Conservation (phyloP, 768 basidiomycete species). For the Boletus tomentosulus region DNA sequence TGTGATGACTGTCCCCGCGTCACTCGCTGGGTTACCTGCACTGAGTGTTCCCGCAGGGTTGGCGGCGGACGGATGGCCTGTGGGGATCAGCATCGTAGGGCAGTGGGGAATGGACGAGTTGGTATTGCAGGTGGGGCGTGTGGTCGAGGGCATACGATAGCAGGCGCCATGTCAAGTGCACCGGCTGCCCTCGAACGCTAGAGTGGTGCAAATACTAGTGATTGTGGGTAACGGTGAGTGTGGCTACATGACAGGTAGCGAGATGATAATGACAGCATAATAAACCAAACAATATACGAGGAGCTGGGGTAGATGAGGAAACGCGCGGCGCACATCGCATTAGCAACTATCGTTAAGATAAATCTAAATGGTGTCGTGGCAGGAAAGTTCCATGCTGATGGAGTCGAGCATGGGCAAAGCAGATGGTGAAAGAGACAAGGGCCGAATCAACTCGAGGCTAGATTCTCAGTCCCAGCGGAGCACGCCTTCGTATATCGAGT, state of each 20-base stretch:
- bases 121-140: slow-evolving; percentile 51
- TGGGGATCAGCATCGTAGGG: slow-evolving; percentile 79
- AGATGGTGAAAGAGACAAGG: not conserved
- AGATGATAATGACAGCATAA: slow-evolving; percentile 13
- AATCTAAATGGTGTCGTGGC: slow-evolving; percentile 11
- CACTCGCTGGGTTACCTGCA: slow-evolving; percentile 83
- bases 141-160: slow-evolving; percentile 33
- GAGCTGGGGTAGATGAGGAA: slow-evolving; percentile 4
- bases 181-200: not conserved
- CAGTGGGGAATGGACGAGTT: slow-evolving; percentile 80
- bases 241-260: slow-evolving; percentile 20
- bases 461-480: slow-evolving; percentile 49
- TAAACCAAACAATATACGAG: slow-evolving; percentile 10
- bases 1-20: slow-evolving; percentile 87
- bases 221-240: slow-evolving; percentile 21
- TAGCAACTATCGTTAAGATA: slow-evolving; percentile 11
- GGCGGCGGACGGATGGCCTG: slow-evolving; percentile 65
- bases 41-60: slow-evolving; percentile 61
- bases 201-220: slow-evolving; percentile 18
- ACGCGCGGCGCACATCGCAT: slow-evolving; percentile 5
- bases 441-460: not conserved
- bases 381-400: not conserved
- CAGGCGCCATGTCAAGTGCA: too few relatives aligned
- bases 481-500: slow-evolving; percentile 86
- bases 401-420: not conserved